phyloP scores from a whole-genome alignment of 768 basidiomycete genomes.

The Jaapia argillacea region DNA sequence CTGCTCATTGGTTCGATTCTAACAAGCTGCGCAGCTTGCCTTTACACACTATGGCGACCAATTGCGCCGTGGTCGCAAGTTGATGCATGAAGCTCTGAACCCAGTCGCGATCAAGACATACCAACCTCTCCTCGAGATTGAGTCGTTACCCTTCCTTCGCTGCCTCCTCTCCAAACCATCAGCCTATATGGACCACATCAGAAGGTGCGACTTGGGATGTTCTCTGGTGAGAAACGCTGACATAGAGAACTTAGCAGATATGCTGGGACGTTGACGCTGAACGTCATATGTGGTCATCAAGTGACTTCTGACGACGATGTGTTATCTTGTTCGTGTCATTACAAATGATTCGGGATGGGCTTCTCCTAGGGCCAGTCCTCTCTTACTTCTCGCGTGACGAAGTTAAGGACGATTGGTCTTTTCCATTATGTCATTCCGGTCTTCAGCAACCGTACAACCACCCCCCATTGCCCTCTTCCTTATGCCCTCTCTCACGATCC shows the following conservation, averaged over 20 bases:
- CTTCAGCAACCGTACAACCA: no score
- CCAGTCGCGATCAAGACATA: constrained; percentile 16
- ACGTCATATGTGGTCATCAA: constrained; percentile 10
- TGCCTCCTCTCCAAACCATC: constrained; percentile 11
- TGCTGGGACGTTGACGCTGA: constrained; percentile 5
- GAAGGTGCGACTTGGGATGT: no score
- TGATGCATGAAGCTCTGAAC: constrained; percentile 24
- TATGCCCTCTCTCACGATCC: no score
- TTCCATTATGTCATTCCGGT: no score
- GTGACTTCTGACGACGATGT: constrained; percentile 9
- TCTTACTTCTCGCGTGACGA: no score
- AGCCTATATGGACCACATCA: constrained; percentile 11
- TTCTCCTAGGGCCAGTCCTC: no score
- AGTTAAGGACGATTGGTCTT: no score
- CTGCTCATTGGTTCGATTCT: neutral
- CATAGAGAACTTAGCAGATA: constrained; percentile 3
- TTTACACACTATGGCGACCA: neutral
- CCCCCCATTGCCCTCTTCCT: no score
- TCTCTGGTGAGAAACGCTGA: neutral
- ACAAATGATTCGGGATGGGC: no score
- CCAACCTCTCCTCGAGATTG: constrained; percentile 8
- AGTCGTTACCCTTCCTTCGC: constrained; percentile 9
- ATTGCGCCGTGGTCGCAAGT: constrained; percentile 22
- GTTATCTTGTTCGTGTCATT: no score
- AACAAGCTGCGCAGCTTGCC: neutral